Evolutionary conservation across 106 monocot genomes (phyloP), one percentile per base, ranked within the genome.

Genomic region (Triglochin maritima): DNA sequence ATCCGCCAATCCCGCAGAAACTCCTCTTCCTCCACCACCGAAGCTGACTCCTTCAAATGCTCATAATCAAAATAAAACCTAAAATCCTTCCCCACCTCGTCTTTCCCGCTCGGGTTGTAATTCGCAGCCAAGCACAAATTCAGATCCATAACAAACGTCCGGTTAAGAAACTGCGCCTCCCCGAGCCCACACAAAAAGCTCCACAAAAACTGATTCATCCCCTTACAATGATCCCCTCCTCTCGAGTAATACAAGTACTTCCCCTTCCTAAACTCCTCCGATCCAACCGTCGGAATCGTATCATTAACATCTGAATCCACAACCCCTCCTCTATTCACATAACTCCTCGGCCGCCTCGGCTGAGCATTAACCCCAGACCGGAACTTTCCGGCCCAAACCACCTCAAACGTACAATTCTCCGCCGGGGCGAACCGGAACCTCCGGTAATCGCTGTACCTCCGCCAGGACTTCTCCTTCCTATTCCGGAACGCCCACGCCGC

Each of bases 401-500:
- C 74, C 44, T 79, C 77, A 45, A 70, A 68, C 8, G 83, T 66
- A 72, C 89, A 90, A 49, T 84, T 81, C 3, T 86, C 89, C 7
- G 8, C 73, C 29, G 68, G 63, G 45, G 63, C 48, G 8, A 90
- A 77, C 12, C 71, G 69, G 57, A 96, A 96, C 6, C 96, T 69
- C 45, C 96, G 81, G 80, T 81, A 98, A 70, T 98, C 96, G 2
- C 75, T 66, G 78, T 91, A 98, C 60, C 79, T 73, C 54, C 96
- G 72, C 96, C 96, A 91, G 1, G 96, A 91, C 69, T 86, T 90
- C 70, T 90, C 89, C 55, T 62, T 77, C 43, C 80, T 72, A 76
- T 88, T 98, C 56, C 96, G 77, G 69, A 91, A 98, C 46, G 81
- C 59, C 91, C 96, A 98, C 12, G 91, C 81, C 3, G 73, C 84